Conservation (phyloP, 768 basidiomycete genomes). For the Boletus subparvulus region DNA sequence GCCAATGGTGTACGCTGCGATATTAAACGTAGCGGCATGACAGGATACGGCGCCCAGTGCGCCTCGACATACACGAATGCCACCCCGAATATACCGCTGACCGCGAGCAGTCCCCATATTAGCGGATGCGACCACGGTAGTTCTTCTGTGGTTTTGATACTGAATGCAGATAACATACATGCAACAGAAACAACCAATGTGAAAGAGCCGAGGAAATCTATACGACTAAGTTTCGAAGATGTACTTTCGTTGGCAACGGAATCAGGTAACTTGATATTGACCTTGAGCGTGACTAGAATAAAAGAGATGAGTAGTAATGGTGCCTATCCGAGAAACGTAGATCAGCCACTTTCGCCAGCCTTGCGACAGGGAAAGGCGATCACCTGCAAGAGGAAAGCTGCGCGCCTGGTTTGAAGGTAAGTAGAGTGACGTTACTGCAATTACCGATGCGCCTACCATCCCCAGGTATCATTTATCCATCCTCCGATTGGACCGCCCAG, state of each 20-base stretch:
- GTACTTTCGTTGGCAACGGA: slow-evolving; percentile 59
- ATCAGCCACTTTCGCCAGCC: slow-evolving; percentile 7
- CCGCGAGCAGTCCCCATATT: slow-evolving; percentile 63
- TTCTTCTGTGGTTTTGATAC: slow-evolving; percentile 75
- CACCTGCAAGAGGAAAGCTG: slow-evolving; percentile 85
- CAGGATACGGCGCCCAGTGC: slow-evolving; percentile 75
- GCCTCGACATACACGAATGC: slow-evolving; percentile 80
- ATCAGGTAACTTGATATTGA: slow-evolving; percentile 73
- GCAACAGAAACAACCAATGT: slow-evolving; percentile 75
- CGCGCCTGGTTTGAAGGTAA: slow-evolving; percentile 54
- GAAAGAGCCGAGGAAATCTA: slow-evolving; percentile 82
- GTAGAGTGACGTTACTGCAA: not conserved
- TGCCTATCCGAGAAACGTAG: slow-evolving; percentile 44
- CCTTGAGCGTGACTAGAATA: slow-evolving; percentile 68
- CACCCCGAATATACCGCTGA: slow-evolving; percentile 52
- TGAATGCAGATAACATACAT: slow-evolving; percentile 72
- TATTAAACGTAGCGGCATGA: slow-evolving; percentile 84
- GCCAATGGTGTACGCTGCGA: slow-evolving; percentile 77
- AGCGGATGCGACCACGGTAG: slow-evolving; percentile 72
- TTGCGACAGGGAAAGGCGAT: slow-evolving; percentile 13
- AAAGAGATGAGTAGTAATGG: slow-evolving; percentile 76
- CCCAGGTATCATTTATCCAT: slow-evolving; percentile 81
- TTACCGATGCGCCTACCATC: slow-evolving; percentile 58
- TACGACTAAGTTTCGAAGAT: slow-evolving; percentile 66
- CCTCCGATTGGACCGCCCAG: slow-evolving; percentile 80